Evolutionary conservation across 192 early-diverging fungal genomes (phyloP), one percentile per base, ranked within the genome.

Genomic region (Rhizoclosmatium sp.): DNA sequence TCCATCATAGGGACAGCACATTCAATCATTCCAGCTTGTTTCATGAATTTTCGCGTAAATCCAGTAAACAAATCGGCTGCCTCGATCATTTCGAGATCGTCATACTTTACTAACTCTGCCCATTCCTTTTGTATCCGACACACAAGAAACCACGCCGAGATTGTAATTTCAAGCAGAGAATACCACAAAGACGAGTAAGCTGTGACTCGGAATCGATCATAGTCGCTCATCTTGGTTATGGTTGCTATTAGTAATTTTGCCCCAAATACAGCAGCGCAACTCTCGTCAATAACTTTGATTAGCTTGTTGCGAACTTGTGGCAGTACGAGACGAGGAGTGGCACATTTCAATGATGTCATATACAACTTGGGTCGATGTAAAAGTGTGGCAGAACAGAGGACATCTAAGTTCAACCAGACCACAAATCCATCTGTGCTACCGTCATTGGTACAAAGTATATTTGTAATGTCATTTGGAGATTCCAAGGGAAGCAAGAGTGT

Each of bases 361-460:
- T n/a, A 47, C 42, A 69, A 10, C 46, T 69, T 69, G 41, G 67
- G 67, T 12, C 67, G 67, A 44, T 69, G 12, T 12, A 69, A 44
- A 23, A 69, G 16, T 12, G 67, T 45, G 9, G 16, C 14, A 23
- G 67, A 21, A 44, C 40, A 10, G 16, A 69, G 19, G 67, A 19
- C 21, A 23, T 69, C 46, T 19, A 69, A 54, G 16, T 54, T 54
- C 51, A 54, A 16, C 5, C 5, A 7, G 16, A 16, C 9, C 9
- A 54, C 9, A 16, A 31, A 31, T 31, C 31, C 31, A 31, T 31
- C 31, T 31, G 31, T 31, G 31, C 31, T 31, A 31, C 31, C 31
- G 31, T 31, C 31, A 31, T 31, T 12, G 9, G 16, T 7, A 54
- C 9, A 54, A 54, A 7, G 5, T 7, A 12, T 31, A 31, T 31